These are phyloP conservation scores for Thalassia testudinum DNA, from an alignment of 116 monocot genomes.

Conservation along the genomic window DNA sequence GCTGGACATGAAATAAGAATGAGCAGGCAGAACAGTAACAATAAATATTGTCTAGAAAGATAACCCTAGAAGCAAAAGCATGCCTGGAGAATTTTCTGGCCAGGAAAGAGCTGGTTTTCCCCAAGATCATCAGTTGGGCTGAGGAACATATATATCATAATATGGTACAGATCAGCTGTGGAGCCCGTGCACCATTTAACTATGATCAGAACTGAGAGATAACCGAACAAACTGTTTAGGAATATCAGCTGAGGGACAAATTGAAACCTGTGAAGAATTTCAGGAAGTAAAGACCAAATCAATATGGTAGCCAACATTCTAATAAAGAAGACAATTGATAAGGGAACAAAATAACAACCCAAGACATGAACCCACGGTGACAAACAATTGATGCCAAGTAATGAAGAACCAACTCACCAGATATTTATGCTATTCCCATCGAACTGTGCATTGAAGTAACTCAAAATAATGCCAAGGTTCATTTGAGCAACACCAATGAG, in stretches of 20 bases:
- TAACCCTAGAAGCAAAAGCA: constrained; percentile 1
- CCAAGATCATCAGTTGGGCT: constrained; percentile 98
- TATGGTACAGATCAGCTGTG: constrained; percentile 86
- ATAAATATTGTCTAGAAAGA: too few relatives aligned
- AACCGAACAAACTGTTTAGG: constrained; percentile 95
- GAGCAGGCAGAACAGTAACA: neutral
- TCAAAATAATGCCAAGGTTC: constrained; percentile 91
- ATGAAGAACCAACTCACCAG: constrained; percentile 37
- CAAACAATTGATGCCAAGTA: neutral
- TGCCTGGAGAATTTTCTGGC: constrained; percentile 85
- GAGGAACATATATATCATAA: constrained; percentile 99
- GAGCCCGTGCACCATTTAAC: constrained; percentile 98
- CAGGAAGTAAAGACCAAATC: neutral
- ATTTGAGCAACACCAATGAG: constrained; percentile 95
- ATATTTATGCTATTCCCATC: constrained; percentile 64
- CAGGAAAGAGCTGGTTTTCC: constrained; percentile 92
- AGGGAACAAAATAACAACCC: neutral
- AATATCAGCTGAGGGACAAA: constrained; percentile 96
- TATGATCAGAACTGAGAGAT: constrained; percentile 84
- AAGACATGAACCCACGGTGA: neutral
- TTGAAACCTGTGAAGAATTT: constrained; percentile 49
- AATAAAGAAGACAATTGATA: neutral
- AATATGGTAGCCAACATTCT: neutral
- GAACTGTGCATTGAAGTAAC: constrained; percentile 91
- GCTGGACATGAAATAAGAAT: constrained; percentile 24